phyloP scores from a whole-genome alignment of 441 rosid species.

The Adansonia rubrostipa region DNA sequence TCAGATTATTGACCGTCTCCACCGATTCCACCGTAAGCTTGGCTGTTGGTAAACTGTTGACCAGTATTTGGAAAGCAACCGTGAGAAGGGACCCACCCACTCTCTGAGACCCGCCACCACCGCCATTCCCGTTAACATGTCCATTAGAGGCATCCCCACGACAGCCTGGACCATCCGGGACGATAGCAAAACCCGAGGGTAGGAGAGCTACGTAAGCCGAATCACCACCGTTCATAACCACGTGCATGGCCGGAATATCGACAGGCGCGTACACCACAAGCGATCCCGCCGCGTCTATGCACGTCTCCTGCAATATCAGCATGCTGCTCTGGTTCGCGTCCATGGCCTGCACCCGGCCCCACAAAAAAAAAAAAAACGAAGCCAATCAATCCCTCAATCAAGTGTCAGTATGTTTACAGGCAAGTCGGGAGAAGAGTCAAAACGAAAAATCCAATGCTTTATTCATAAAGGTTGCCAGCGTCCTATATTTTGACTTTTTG shows the following conservation, averaged over 20 bases:
- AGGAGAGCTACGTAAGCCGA: conserved; percentile 78
- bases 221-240: conserved; percentile 85
- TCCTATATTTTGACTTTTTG: conserved; percentile 73
- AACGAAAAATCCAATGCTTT: conserved; percentile 4
- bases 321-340: conserved; percentile 79
- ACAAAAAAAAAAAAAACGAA: not conserved
- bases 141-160: conserved; percentile 38
- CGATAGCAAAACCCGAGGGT: conserved; percentile 83
- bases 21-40: conserved; percentile 63
- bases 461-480: conserved; percentile 49
- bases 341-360: conserved; percentile 56
- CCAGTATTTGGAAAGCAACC: conserved; percentile 64
- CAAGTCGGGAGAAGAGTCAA: conserved; percentile 22
- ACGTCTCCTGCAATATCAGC: conserved; percentile 91
- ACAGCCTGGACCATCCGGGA: conserved; percentile 57
- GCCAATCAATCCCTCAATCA: not conserved
- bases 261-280: conserved; percentile 96
- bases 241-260: conserved; percentile 79
- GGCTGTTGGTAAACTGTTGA: conserved; percentile 53
- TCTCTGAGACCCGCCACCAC: conserved; percentile 37
- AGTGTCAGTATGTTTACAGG: not conserved
- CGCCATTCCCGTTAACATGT: conserved; percentile 32
- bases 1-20: conserved; percentile 56
- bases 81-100: conserved; percentile 74
- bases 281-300: conserved; percentile 87